phyloP scores from a whole-genome alignment of 1,284 basidiomycete species.

The Phylloboletellus chloephorus region DNA sequence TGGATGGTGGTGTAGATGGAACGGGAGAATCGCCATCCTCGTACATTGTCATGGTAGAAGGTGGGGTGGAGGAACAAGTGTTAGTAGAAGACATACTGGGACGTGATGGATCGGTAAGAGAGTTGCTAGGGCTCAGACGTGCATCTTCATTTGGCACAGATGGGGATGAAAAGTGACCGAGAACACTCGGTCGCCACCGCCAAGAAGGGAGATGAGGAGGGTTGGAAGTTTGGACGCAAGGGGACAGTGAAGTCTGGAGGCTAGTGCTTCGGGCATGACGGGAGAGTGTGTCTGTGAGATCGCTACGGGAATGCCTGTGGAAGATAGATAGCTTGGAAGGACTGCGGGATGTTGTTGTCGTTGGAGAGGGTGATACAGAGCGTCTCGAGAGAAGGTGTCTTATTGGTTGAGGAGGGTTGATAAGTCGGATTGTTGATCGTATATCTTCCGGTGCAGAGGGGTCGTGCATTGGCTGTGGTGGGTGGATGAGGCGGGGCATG shows the following conservation, averaged over 20 bases:
- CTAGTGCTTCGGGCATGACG: constrained; percentile 45
- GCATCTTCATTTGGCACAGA: constrained; percentile 37
- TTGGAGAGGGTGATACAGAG: constrained; percentile 36
- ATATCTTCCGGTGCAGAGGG: constrained; percentile 36
- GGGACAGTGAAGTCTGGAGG: constrained; percentile 29
- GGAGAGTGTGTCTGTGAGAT: constrained; percentile 29
- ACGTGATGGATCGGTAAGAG: constrained; percentile 45
- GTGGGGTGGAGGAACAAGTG: constrained; percentile 47
- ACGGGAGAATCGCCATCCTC: constrained; percentile 29
- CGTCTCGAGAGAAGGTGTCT: constrained; percentile 51
- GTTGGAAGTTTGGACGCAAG: constrained; percentile 15
- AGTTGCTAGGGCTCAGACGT: constrained; percentile 36
- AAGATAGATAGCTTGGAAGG: constrained; percentile 43
- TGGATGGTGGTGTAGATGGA: constrained; percentile 41
- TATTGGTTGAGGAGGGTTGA: constrained; percentile 47
- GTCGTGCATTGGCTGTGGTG: constrained; percentile 29
- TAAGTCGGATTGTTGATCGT: constrained; percentile 38
- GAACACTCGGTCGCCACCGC: constrained; percentile 55
- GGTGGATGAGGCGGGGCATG: constrained; percentile 17
- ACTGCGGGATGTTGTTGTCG: constrained; percentile 32
- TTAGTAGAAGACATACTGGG: constrained; percentile 63
- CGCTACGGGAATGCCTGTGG: constrained; percentile 36
- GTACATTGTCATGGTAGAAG: constrained; percentile 33
- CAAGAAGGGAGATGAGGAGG: constrained; percentile 28
- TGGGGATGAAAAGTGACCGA: constrained; percentile 51